These are phyloP conservation scores for Takashimella koratensis DNA, from an alignment of 1,284 basidiomycete genomes.

Conservation along the genomic window DNA sequence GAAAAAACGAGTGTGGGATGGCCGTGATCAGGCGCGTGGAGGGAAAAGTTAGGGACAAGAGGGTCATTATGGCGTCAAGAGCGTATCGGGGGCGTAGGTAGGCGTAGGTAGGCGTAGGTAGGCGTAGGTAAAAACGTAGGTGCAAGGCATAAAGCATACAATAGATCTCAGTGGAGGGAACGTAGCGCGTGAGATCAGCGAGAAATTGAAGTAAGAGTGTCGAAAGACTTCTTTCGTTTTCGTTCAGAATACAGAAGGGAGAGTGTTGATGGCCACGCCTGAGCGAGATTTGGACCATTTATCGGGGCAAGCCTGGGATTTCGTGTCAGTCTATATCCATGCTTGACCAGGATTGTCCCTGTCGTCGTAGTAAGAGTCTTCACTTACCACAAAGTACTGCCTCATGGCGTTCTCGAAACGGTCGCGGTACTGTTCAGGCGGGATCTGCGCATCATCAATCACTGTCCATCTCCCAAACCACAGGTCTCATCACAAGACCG, in stretches of 20 bases:
- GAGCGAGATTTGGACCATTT: slow-evolving; percentile 27
- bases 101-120: no score
- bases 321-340: background rate
- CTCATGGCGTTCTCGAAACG: slow-evolving; percentile 32
- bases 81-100: no score
- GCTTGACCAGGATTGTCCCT: background rate
- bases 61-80: no score
- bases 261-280: background rate
- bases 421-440: slow-evolving; percentile 37
- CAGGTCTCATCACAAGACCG: background rate
- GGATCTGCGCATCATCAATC: slow-evolving; percentile 19
- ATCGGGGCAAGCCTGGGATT: slow-evolving; percentile 30
- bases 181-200: no score
- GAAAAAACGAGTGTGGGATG: no score
- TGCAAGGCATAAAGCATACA: no score
- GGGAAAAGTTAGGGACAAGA: no score
- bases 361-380: no score
- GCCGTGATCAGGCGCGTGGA: no score
- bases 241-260: background rate
- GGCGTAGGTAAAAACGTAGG: no score
- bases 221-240: background rate
- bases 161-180: no score
- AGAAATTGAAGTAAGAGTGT: background rate
- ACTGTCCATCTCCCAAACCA: background rate
- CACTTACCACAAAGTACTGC: slow-evolving; percentile 32